phyloP scores from a whole-genome alignment of 2,329 filamentous ascomycete genomes.

The Pleoardoris graminearum region DNA sequence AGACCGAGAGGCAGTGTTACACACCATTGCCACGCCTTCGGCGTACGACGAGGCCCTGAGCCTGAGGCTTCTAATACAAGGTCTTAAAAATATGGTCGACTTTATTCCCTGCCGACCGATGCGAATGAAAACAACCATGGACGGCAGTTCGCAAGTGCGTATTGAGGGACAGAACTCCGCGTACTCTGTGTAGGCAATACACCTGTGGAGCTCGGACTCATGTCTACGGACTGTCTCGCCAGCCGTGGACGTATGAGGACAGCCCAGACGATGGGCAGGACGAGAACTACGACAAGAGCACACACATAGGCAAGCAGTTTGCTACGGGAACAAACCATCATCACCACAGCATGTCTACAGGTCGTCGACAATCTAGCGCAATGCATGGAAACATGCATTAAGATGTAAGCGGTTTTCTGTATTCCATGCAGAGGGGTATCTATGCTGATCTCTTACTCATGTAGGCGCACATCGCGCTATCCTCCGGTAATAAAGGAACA shows the following conservation, averaged over 20 bases:
- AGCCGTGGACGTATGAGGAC: background rate
- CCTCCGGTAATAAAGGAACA: background rate
- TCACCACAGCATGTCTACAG: background rate
- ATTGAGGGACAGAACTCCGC: too few relatives aligned
- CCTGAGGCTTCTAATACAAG: too few relatives aligned
- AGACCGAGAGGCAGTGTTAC: too few relatives aligned
- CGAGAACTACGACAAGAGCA: background rate
- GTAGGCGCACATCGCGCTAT: background rate
- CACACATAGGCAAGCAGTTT: background rate
- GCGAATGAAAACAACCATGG: too few relatives aligned
- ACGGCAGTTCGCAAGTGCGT: too few relatives aligned
- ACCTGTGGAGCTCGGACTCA: background rate
- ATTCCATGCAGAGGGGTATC: conserved; percentile 6
- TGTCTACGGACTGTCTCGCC: background rate
- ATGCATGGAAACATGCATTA: background rate
- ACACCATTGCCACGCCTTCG: too few relatives aligned
- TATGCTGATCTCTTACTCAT: conserved; percentile 4
- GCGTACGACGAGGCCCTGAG: too few relatives aligned
- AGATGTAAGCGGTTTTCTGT: background rate
- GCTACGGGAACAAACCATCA: background rate
- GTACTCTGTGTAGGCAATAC: too few relatives aligned
- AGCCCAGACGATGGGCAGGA: background rate
- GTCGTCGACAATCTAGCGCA: background rate
- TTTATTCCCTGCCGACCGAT: too few relatives aligned
- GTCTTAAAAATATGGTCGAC: too few relatives aligned